phyloP scores from a whole-genome alignment of 345 rosid species.

The Rhizophora apiculata region DNA sequence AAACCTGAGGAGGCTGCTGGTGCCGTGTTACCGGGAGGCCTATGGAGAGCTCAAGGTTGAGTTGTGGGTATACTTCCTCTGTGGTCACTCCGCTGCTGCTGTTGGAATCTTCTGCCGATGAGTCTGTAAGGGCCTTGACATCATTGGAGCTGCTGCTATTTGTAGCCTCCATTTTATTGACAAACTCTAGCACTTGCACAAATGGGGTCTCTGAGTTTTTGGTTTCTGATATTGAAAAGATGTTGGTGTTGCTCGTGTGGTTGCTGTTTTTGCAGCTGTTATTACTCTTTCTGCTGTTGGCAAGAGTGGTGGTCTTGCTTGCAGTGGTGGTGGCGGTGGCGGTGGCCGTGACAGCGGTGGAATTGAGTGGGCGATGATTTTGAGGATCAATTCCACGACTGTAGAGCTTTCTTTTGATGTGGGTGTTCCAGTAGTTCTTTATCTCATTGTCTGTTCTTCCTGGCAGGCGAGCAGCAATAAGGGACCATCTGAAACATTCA shows the following conservation, averaged over 20 bases:
- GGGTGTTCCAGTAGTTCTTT: conserved; percentile 88
- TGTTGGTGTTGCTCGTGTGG: background rate
- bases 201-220: background rate
- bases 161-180: background rate
- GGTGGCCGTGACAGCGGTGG: background rate
- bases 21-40: conserved; percentile 14
- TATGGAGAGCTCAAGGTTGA: conserved; percentile 38
- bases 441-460: conserved; percentile 89
- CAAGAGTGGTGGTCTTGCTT: background rate
- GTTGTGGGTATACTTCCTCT: conserved; percentile 10
- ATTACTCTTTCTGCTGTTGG: background rate
- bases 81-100: conserved; percentile 25
- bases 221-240: background rate
- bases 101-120: conserved; percentile 16
- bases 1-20: background rate
- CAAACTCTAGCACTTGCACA: conserved; percentile 5
- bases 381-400: conserved; percentile 74
- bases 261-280: background rate
- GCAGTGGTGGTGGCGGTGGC: background rate
- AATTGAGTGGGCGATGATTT: conserved; percentile 39
- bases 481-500: conserved; percentile 50
- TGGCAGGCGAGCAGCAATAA: conserved; percentile 70
- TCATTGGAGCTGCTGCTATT: background rate
- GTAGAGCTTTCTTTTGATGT: conserved; percentile 71
- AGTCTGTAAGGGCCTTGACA: background rate